A percentile compares a stretch with the other conserved stretches of the same genome.
phyloP scores from a whole-genome alignment of 2,329 filamentous ascomycete species.

The Colletotrichum sp. region DNA sequence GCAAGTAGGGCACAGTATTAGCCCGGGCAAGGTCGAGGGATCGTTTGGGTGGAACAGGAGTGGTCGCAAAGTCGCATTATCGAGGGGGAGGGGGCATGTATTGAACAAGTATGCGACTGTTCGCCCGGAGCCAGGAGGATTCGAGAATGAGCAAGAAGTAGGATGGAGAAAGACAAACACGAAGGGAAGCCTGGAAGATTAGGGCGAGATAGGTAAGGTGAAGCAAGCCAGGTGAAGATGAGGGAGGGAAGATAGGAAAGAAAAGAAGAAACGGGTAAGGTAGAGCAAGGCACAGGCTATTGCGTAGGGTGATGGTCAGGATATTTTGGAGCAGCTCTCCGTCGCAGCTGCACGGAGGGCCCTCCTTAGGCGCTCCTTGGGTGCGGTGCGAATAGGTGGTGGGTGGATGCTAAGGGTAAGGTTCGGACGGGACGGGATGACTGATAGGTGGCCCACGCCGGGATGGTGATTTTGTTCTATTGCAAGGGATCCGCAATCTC shows the following conservation, averaged over 20 bases:
- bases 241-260: not conserved
- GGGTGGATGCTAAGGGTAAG: not conserved
- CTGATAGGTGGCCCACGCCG: not conserved
- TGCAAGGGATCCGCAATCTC: constrained; percentile 16
- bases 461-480: not conserved
- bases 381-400: not conserved
- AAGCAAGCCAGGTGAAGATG: not conserved
- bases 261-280: not conserved
- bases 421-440: constrained; percentile 1
- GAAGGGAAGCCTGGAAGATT: constrained; percentile 1
- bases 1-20: not conserved
- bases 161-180: not conserved
- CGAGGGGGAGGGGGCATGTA: constrained; percentile 8
- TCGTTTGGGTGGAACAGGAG: not conserved
- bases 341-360: not conserved
- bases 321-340: constrained; percentile 7
- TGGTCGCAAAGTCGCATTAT: constrained; percentile 21
- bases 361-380: not conserved
- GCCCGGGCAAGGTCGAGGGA: not conserved
- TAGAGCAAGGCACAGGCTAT: not conserved
- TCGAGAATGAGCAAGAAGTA: not conserved
- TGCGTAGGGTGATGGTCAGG: constrained; percentile 15
- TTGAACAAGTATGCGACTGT: constrained; percentile 1
- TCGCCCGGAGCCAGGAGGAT: not conserved
- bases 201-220: not conserved